Conservation (phyloP, 768 basidiomycete species). For the Leccinum subtestaceum region DNA sequence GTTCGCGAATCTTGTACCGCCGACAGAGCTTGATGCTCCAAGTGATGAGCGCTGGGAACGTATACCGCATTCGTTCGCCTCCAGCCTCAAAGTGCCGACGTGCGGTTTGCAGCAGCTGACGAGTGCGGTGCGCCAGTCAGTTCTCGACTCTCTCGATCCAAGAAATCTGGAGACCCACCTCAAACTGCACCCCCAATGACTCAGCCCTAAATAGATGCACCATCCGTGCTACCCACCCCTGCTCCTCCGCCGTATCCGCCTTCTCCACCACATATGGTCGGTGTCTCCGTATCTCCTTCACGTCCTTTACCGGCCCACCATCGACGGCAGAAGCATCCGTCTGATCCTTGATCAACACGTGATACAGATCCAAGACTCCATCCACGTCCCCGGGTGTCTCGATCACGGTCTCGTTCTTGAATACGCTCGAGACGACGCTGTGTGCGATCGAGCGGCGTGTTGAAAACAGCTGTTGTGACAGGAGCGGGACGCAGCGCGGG, state of each 20-base stretch:
- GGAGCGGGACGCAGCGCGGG: slow-evolving; percentile 81
- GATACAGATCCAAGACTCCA: slow-evolving; percentile 91
- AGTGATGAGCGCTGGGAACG: slow-evolving; percentile 41
- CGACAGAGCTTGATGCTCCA: slow-evolving; percentile 90
- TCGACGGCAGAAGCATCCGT: slow-evolving; percentile 41
- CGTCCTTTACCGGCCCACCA: slow-evolving; percentile 20
- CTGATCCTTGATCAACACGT: slow-evolving; percentile 89
- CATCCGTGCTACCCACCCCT: slow-evolving; percentile 93
- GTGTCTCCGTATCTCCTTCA: slow-evolving; percentile 51
- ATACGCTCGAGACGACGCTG: slow-evolving; percentile 87
- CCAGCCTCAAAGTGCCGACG: slow-evolving; percentile 87
- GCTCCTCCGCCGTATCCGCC: slow-evolving; percentile 96
- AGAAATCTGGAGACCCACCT: slow-evolving; percentile 43
- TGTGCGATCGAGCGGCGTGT: slow-evolving; percentile 92
- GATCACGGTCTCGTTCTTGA: slow-evolving; percentile 96
- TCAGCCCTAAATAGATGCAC: slow-evolving; percentile 65
- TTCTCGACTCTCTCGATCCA: neutral
- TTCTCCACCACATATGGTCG: slow-evolving; percentile 65
- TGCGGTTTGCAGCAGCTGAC: slow-evolving; percentile 85
- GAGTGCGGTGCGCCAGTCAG: neutral
- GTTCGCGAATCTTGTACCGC: slow-evolving; percentile 77
- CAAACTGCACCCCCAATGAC: slow-evolving; percentile 83
- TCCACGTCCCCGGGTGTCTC: slow-evolving; percentile 89
- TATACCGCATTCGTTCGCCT: slow-evolving; percentile 57
- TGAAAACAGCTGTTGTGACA: slow-evolving; percentile 84